These are phyloP conservation scores for Fonsecaea pedrosoi DNA, from an alignment of 2,329 filamentous ascomycete species.

Conservation along the genomic window DNA sequence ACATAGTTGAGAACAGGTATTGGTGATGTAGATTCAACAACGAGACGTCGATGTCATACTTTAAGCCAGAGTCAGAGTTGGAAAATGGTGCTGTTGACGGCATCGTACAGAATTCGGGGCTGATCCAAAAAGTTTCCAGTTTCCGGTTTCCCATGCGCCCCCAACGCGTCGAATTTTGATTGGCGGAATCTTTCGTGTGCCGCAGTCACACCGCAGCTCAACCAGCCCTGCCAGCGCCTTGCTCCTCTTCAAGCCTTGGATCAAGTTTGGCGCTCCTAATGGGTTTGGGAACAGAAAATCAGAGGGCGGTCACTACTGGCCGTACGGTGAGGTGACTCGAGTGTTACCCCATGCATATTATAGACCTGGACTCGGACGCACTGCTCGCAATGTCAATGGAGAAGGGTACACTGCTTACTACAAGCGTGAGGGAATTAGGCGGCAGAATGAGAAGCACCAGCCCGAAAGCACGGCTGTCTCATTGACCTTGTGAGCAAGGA, in stretches of 20 bases:
- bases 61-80: not conserved
- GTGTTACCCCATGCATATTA: too few relatives aligned
- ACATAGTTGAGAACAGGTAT: slow-evolving; percentile 39
- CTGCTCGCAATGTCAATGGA: too few relatives aligned
- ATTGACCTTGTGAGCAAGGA: not conserved
- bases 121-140: not conserved
- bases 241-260: too few relatives aligned
- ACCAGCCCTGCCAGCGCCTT: too few relatives aligned
- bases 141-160: not conserved
- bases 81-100: not conserved
- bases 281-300: too few relatives aligned
- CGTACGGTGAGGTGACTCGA: too few relatives aligned
- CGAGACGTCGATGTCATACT: not conserved
- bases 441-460: too few relatives aligned
- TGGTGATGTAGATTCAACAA: not conserved
- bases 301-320: too few relatives aligned
- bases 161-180: not conserved
- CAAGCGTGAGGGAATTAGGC: too few relatives aligned
- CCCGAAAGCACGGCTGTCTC: not conserved
- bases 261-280: too few relatives aligned
- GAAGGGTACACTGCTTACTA: too few relatives aligned
- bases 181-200: not conserved
- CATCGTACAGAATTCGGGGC: not conserved
- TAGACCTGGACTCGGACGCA: too few relatives aligned
- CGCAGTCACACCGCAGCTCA: not conserved